Conservation (phyloP, 1,139 yeast genomes). For the Hyphopichia fennica region DNA sequence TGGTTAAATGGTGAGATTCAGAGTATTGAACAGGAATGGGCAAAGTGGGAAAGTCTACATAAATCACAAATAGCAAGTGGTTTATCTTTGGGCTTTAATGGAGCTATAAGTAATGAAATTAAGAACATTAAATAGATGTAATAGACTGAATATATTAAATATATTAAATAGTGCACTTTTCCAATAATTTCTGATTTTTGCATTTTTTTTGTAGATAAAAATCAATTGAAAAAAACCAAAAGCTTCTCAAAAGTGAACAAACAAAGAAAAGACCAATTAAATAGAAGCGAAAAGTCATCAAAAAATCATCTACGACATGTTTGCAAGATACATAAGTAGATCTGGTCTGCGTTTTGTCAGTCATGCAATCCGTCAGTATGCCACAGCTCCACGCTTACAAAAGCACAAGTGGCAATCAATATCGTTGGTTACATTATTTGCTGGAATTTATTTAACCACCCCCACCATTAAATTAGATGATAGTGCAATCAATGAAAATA, state of each 20-base stretch:
- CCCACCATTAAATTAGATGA: neutral
- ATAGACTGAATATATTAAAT: too few relatives aligned
- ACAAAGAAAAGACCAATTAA: neutral
- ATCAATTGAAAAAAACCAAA: neutral
- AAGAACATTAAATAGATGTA: conserved; percentile 6
- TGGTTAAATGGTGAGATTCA: conserved; percentile 26
- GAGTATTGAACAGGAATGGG: conserved; percentile 31
- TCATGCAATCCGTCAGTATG: neutral
- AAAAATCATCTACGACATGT: neutral
- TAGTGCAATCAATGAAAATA: conserved; percentile 6
- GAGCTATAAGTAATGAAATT: conserved; percentile 24
- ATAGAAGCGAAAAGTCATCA: neutral
- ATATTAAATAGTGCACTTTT: too few relatives aligned
- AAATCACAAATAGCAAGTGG: conserved; percentile 60
- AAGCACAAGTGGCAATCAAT: neutral
- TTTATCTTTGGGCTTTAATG: conserved; percentile 34
- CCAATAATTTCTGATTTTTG: neutral
- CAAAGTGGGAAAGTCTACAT: conserved; percentile 34
- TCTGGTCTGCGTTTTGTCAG: neutral
- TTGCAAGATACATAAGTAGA: neutral
- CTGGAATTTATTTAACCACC: neutral
- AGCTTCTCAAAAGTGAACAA: too few relatives aligned
- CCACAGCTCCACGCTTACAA: neutral
- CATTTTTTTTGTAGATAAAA: neutral
- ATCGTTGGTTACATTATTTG: neutral